phyloP scores from a whole-genome alignment of 495 filamentous ascomycete species.

The Geopyxis carbonaria region DNA sequence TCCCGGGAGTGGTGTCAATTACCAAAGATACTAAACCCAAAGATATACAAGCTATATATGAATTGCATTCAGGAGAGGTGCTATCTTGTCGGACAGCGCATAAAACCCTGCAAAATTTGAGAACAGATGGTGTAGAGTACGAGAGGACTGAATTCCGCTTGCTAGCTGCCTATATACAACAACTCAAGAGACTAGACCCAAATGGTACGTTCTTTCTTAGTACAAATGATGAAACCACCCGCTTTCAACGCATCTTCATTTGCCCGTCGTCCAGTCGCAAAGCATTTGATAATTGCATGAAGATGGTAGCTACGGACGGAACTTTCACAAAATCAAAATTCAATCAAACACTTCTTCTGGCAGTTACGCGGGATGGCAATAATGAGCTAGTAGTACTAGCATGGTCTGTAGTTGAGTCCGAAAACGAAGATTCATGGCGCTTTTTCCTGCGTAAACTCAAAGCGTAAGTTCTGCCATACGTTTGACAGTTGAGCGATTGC shows the following conservation, averaged over 20 bases:
- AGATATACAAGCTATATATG: neutral
- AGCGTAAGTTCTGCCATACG: neutral
- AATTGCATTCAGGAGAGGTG: neutral
- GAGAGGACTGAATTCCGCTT: neutral
- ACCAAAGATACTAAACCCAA: neutral
- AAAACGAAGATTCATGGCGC: conserved; percentile 10
- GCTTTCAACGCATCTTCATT: conserved; percentile 9
- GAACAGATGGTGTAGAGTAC: neutral
- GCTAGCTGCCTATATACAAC: conserved; percentile 1
- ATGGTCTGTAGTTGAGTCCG: conserved; percentile 12
- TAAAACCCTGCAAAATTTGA: neutral
- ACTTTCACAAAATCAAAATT: conserved; percentile 13
- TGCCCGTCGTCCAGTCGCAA: conserved; percentile 1
- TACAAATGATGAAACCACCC: neutral
- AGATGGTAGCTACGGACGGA: conserved; percentile 7
- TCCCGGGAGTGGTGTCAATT: neutral
- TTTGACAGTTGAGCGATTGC: no score
- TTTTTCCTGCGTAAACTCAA: conserved; percentile 9
- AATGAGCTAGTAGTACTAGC: conserved; percentile 8
- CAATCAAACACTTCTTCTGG: conserved; percentile 7
- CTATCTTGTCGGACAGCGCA: neutral
- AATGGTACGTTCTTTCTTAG: neutral
- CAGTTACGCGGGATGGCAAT: conserved; percentile 10
- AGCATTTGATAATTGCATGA: conserved; percentile 1
- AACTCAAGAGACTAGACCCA: neutral